Conservation (phyloP, 805 yeast species). For the Kodamaea fukazawae region DNA sequence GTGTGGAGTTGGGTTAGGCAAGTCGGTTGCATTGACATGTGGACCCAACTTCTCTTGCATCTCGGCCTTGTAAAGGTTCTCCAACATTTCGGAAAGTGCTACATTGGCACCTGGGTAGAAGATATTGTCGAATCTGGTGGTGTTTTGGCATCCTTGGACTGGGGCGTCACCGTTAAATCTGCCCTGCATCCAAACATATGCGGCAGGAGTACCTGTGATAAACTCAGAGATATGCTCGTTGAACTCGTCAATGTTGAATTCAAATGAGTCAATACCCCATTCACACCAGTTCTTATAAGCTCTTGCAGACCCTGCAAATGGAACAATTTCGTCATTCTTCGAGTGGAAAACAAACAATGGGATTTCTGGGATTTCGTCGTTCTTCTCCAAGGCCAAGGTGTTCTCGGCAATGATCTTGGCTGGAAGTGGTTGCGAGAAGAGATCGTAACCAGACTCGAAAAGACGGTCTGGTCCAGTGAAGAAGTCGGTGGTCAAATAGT, state of each 20-base stretch:
- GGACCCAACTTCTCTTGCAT: conserved; percentile 4
- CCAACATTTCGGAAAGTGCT: conserved; percentile 1
- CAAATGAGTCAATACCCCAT: conserved; percentile 12
- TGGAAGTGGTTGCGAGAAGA: conserved; percentile 15
- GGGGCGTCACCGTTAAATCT: conserved; percentile 15
- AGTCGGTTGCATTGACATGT: background rate
- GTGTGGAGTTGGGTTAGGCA: too few species aligned
- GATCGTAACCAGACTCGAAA: conserved; percentile 15
- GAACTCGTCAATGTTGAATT: conserved; percentile 6
- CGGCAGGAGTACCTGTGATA: conserved; percentile 15
- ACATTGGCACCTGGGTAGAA: conserved; percentile 36
- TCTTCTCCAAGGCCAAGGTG: conserved; percentile 17
- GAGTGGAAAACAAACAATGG: conserved; percentile 14
- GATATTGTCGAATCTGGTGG: conserved; percentile 48
- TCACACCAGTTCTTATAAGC: conserved; percentile 13
- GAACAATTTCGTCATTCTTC: conserved; percentile 12
- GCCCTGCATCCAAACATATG: conserved; percentile 18
- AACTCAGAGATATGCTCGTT: conserved; percentile 18
- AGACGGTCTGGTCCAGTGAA: conserved; percentile 15
- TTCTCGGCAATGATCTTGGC: conserved; percentile 17
- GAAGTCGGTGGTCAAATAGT: conserved; percentile 2
- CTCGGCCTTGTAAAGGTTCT: conserved; percentile 1
- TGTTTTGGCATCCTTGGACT: conserved; percentile 17
- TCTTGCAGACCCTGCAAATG: conserved; percentile 7
- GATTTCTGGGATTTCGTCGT: conserved; percentile 10